A percentile compares a stretch with the other conserved stretches of the same genome.
These are phyloP conservation scores for Diaporthe sp. DNA, from an alignment of 2,329 filamentous ascomycete genomes.

Conservation along the genomic window DNA sequence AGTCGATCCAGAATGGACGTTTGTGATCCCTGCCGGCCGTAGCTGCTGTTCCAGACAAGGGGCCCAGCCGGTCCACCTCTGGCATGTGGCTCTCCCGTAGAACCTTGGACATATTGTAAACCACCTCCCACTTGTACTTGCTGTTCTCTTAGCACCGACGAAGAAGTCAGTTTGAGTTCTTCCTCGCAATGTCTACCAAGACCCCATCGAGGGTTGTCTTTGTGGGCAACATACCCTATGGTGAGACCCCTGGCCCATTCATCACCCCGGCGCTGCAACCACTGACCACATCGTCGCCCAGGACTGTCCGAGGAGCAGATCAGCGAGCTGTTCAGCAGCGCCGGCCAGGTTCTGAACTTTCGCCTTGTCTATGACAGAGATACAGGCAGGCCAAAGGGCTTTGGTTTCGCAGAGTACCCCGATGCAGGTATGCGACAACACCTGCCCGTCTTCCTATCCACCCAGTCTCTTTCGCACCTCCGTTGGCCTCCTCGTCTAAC, in stretches of 20 bases:
- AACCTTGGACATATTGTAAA: background rate
- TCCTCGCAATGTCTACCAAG: slow-evolving; percentile 76
- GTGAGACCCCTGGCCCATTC: slow-evolving; percentile 55
- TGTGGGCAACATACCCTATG: slow-evolving; percentile 89
- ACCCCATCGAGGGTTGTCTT: slow-evolving; percentile 85
- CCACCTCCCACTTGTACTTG: background rate
- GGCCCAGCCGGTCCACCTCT: background rate
- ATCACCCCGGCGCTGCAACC: background rate
- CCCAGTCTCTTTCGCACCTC: background rate
- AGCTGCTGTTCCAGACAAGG: background rate
- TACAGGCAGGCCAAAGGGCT: slow-evolving; percentile 94
- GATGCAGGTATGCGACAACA: slow-evolving; percentile 77
- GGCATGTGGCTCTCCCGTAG: slow-evolving; percentile 5
- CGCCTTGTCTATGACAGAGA: slow-evolving; percentile 95
- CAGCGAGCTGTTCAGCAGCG: slow-evolving; percentile 90
- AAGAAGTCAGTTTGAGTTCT: background rate
- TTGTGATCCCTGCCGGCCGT: slow-evolving; percentile 3
- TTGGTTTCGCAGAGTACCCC: slow-evolving; percentile 95
- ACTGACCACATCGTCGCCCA: slow-evolving; percentile 53
- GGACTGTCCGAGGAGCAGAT: slow-evolving; percentile 97
- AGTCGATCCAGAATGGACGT: background rate
- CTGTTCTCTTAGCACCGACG: background rate
- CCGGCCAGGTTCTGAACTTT: slow-evolving; percentile 92
- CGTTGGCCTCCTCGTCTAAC: slow-evolving; percentile 35
- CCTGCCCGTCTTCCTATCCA: background rate